Evolutionary conservation across 768 basidiomycete genomes (phyloP).

Genomic region (Hydnum rufescens): DNA sequence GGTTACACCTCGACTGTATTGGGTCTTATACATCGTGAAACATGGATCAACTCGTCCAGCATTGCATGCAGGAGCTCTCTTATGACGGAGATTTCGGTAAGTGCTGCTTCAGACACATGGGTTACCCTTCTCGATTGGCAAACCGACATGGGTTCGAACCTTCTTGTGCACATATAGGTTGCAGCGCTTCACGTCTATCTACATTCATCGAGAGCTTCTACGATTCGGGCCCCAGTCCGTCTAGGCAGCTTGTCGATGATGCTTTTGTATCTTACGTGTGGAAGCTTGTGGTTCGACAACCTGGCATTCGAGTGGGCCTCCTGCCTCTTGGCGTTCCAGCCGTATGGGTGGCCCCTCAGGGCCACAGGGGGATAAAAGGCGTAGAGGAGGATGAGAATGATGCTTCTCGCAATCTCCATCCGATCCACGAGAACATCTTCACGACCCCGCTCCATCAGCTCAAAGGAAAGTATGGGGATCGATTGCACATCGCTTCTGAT

Average conservation of each 20-base stretch:
- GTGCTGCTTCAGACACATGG: constrained; percentile 18
- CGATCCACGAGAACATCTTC: background rate
- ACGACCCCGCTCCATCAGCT: no score
- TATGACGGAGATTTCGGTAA: constrained; percentile 83
- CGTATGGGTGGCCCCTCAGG: constrained; percentile 50
- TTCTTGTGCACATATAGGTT: constrained; percentile 32
- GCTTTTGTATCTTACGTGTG: constrained; percentile 63
- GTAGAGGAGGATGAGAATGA: background rate
- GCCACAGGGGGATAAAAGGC: background rate
- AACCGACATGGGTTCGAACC: constrained; percentile 26
- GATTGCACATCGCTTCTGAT: constrained; percentile 54
- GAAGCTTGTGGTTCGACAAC: constrained; percentile 56
- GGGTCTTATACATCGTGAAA: background rate
- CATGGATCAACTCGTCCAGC: constrained; percentile 76
- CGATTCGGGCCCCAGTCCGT: constrained; percentile 14
- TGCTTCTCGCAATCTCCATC: background rate
- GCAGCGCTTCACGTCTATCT: constrained; percentile 45
- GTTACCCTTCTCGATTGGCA: background rate
- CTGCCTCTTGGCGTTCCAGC: constrained; percentile 36
- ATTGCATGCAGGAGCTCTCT: constrained; percentile 68
- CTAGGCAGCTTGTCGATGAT: constrained; percentile 46
- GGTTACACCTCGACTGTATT: no score
- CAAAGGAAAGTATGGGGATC: constrained; percentile 30
- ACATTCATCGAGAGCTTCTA: constrained; percentile 57
- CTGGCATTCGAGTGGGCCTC: constrained; percentile 55